Percentiles rank a stretch among this genome's conserved stretches.
Conservation (phyloP, 176 grass and related monocot genomes). For the Pontederia crassipes region DNA sequence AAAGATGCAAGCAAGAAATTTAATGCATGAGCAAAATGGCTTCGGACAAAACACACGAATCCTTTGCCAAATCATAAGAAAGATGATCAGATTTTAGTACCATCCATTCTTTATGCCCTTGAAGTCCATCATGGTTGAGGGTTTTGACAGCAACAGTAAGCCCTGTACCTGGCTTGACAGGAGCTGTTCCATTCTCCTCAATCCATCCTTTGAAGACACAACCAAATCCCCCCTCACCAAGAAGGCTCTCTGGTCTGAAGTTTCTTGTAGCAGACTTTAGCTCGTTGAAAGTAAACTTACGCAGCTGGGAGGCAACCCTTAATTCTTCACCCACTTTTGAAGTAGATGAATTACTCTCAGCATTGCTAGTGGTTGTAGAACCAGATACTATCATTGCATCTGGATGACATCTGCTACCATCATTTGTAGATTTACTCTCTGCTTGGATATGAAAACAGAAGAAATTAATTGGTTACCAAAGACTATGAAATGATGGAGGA, state of each 20-base stretch:
- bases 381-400: conserved; percentile 42
- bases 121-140: conserved; percentile 89
- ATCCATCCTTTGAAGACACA: conserved; percentile 99
- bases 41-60: not conserved
- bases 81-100: conserved; percentile 20
- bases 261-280: conserved; percentile 91
- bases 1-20: not conserved
- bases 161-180: conserved; percentile 87
- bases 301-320: conserved; percentile 73
- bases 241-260: conserved; percentile 91
- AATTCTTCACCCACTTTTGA: conserved; percentile 78
- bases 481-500: not conserved
- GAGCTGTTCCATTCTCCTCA: conserved; percentile 90
- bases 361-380: conserved; percentile 73
- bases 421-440: conserved; percentile 53
- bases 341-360: conserved; percentile 58
- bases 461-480: not conserved
- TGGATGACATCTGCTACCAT: conserved; percentile 38
- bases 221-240: conserved; percentile 92
- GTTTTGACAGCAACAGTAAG: conserved; percentile 92
- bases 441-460: conserved; percentile 24
- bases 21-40: not conserved
- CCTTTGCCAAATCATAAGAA: conserved; percentile 12
- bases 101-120: conserved; percentile 99
- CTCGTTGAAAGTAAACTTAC: conserved; percentile 84